These are phyloP conservation scores for Bruguiera sexangula DNA, from an alignment of 345 rosid genomes.

Conservation along the genomic window DNA sequence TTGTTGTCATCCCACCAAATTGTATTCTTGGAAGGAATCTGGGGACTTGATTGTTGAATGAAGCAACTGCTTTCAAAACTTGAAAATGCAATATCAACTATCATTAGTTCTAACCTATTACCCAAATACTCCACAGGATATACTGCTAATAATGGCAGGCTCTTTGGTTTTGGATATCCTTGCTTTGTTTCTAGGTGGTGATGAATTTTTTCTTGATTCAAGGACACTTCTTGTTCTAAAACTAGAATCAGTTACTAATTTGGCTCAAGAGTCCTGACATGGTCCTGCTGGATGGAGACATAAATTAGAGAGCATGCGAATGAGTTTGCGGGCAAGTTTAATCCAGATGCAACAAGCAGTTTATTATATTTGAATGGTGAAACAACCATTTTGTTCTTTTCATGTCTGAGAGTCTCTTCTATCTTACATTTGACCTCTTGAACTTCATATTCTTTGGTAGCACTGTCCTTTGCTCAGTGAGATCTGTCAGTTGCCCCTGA, in stretches of 20 bases:
- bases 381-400: background rate
- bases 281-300: background rate
- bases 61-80: no score
- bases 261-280: background rate
- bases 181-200: conserved; percentile 3
- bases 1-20: no score
- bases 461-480: background rate
- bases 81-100: no score
- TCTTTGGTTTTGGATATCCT: background rate
- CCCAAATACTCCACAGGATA: background rate
- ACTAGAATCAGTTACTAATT: background rate
- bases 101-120: background rate
- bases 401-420: background rate
- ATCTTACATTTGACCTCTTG: background rate
- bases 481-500: conserved; percentile 12
- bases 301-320: background rate
- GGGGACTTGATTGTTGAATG: no score
- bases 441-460: background rate
- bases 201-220: background rate
- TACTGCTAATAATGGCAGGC: background rate
- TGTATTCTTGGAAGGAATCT: no score
- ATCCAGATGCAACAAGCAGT: background rate
- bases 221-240: background rate
- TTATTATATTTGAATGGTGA: background rate
- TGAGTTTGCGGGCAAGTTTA: background rate